Evolutionary conservation across 208 protist genomes (phyloP).

Genomic region (Tetramitus jugosus): DNA sequence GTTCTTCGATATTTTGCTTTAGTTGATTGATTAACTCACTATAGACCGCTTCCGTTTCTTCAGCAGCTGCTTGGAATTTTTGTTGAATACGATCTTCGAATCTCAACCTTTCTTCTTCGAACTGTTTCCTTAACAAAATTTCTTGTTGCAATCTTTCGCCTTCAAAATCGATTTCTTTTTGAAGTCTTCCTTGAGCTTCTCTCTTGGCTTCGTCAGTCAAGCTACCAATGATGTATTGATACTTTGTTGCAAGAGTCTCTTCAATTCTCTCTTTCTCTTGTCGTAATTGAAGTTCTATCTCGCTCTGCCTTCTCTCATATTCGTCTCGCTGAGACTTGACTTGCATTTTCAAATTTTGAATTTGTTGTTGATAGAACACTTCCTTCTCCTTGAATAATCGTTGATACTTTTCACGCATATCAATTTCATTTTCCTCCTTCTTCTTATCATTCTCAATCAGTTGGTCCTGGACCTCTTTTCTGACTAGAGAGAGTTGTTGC

Average conservation of each 20-base stretch:
- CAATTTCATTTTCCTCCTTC: not conserved
- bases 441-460: not conserved
- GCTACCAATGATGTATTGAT: not conserved
- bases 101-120: not conserved
- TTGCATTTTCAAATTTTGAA: not conserved
- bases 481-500: not conserved
- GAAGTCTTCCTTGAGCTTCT: not conserved
- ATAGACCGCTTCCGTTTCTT: not conserved
- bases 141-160: constrained; percentile 8
- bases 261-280: not conserved
- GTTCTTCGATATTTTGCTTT: not conserved
- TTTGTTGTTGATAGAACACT: not conserved
- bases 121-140: not conserved
- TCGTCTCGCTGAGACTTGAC: not conserved
- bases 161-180: constrained; percentile 17
- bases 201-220: not conserved
- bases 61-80: not conserved
- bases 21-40: not conserved
- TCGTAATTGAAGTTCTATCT: not conserved
- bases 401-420: not conserved
- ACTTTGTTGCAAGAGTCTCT: not conserved
- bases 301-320: not conserved
- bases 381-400: constrained; percentile 1
- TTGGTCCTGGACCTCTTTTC: not conserved
- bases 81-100: not conserved